phyloP scores from a whole-genome alignment of 768 basidiomycete genomes.

The Candolleomyces eurysporus region DNA sequence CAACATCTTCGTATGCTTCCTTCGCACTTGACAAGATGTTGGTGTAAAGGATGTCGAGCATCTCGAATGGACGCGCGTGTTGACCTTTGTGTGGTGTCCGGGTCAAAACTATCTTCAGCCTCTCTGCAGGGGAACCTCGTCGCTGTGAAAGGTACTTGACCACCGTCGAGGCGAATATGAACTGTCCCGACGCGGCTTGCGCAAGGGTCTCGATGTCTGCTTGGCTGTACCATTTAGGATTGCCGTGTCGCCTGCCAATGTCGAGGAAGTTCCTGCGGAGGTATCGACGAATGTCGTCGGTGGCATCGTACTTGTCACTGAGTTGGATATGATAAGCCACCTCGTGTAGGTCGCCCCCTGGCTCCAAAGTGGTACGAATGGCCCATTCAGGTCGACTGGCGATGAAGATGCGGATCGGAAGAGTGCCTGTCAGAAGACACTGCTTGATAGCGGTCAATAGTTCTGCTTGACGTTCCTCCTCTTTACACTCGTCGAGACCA shows the following conservation, averaged over 20 bases:
- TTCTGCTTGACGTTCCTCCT: background rate
- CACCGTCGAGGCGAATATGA: conserved; percentile 25
- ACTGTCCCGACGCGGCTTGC: conserved; percentile 18
- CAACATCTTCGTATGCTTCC: no score
- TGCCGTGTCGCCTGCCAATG: background rate
- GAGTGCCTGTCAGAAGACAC: background rate
- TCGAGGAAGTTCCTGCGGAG: conserved; percentile 1
- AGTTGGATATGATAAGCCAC: background rate
- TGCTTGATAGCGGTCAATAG: background rate
- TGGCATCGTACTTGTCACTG: background rate
- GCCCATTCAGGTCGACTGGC: background rate
- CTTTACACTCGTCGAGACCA: no score
- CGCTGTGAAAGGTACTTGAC: conserved; percentile 20
- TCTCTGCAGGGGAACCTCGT: background rate
- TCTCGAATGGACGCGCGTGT: conserved; percentile 1
- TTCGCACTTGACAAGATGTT: background rate
- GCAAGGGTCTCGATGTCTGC: conserved; percentile 8
- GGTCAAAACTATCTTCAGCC: background rate
- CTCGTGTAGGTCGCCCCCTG: background rate
- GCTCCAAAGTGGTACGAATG: background rate
- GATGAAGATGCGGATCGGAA: background rate
- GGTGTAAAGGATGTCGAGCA: conserved; percentile 16
- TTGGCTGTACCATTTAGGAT: conserved; percentile 9
- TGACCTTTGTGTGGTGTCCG: background rate
- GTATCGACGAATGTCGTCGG: conserved; percentile 6